phyloP scores from a whole-genome alignment of 768 basidiomycete species.

The Mycena rebaudengoi region DNA sequence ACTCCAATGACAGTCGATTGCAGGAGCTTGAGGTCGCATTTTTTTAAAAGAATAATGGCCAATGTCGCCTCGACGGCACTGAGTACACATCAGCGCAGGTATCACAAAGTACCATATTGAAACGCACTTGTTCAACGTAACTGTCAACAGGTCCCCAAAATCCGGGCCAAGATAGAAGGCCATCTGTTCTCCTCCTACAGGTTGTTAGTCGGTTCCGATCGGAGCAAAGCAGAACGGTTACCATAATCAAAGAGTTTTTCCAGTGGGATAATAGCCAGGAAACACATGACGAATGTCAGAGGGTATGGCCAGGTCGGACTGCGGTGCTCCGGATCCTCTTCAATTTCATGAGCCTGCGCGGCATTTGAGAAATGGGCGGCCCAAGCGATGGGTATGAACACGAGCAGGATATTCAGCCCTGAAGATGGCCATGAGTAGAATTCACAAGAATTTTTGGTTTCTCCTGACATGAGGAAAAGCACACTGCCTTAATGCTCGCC shows the following conservation, averaged over 20 bases:
- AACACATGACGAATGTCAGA: slow-evolving; percentile 49
- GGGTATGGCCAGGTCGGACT: not conserved
- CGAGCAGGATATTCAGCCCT: slow-evolving; percentile 68
- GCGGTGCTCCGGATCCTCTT: not conserved
- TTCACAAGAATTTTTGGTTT: not conserved
- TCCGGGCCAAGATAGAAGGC: slow-evolving; percentile 66
- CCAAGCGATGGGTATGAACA: slow-evolving; percentile 71
- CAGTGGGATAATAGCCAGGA: slow-evolving; percentile 71
- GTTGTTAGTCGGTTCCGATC: not conserved
- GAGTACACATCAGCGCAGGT: slow-evolving; percentile 2
- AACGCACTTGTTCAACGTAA: slow-evolving; percentile 72
- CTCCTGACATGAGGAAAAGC: slow-evolving; percentile 61
- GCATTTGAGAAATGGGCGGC: slow-evolving; percentile 54
- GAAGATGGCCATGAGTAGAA: not conserved
- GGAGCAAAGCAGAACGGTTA: slow-evolving; percentile 18
- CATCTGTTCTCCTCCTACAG: slow-evolving; percentile 53
- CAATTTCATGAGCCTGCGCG: no score
- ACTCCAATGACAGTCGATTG: slow-evolving; percentile 80
- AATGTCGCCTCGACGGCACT: slow-evolving; percentile 79
- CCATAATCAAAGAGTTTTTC: slow-evolving; percentile 75
- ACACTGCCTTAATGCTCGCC: slow-evolving; percentile 55
- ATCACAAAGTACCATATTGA: not conserved
- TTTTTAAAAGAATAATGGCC: slow-evolving; percentile 71
- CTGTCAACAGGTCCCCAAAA: slow-evolving; percentile 71
- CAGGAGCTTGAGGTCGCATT: slow-evolving; percentile 71